Conservation (phyloP, 371 early-diverging fungal genomes). For the Circinella umbellata region DNA sequence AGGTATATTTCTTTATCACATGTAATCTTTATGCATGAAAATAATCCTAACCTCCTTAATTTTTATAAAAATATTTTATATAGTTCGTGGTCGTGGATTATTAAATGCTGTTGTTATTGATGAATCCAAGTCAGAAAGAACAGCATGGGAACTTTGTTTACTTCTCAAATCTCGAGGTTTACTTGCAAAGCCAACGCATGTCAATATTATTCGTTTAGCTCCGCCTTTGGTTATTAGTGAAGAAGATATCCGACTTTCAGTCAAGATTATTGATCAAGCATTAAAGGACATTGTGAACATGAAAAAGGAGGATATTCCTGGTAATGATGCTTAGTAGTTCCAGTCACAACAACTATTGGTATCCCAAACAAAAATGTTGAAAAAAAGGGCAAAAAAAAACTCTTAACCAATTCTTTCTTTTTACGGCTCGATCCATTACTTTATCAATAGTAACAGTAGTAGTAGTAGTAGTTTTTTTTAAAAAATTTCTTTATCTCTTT, state of each 20-base stretch:
- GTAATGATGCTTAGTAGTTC: not conserved
- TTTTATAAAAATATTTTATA: slow-evolving; percentile 3
- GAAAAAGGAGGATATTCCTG: slow-evolving; percentile 50
- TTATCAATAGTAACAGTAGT: too few species aligned
- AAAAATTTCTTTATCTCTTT: too few species aligned
- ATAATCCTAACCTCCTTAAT: too few species aligned
- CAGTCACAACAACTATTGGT: not conserved
- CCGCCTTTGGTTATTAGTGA: slow-evolving; percentile 95
- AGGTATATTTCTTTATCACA: slow-evolving; percentile 30
- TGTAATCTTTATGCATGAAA: not conserved
- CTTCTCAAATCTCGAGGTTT: slow-evolving; percentile 91
- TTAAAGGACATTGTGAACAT: slow-evolving; percentile 70
- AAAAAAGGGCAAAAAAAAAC: not conserved
- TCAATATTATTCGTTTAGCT: slow-evolving; percentile 95
- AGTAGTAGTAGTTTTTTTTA: too few species aligned
- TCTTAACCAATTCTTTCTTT: too few species aligned
- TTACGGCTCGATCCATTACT: too few species aligned
- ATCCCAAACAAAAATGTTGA: not conserved
- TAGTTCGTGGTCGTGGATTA: slow-evolving; percentile 93
- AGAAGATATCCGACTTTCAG: slow-evolving; percentile 82
- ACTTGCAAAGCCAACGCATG: slow-evolving; percentile 98
- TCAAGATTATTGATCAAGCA: slow-evolving; percentile 80
- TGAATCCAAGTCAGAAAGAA: slow-evolving; percentile 77
- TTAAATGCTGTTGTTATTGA: slow-evolving; percentile 97
- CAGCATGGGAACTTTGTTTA: slow-evolving; percentile 97